A percentile compares a stretch with the other conserved stretches of the same genome.
phyloP scores from a whole-genome alignment of 179 eudicot species.

The Silene coronaria region DNA sequence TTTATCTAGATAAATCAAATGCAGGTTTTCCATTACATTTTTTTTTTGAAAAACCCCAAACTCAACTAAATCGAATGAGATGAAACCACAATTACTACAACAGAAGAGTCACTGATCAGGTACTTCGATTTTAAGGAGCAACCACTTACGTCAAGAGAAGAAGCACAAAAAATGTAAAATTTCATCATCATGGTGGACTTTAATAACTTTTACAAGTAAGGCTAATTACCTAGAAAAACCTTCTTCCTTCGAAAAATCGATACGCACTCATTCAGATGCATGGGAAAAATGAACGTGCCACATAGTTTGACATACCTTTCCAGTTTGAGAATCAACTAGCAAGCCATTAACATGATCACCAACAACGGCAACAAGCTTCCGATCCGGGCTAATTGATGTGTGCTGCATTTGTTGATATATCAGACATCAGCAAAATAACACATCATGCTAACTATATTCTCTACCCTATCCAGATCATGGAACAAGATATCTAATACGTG shows the following conservation, averaged over 20 bases:
- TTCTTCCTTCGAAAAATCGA: not conserved
- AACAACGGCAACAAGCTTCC: conserved; percentile 62
- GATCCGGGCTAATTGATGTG: conserved; percentile 75
- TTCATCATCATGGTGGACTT: not conserved
- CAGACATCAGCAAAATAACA: not conserved
- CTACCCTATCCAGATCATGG: not conserved
- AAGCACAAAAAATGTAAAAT: not conserved
- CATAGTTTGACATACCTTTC: conserved; percentile 47
- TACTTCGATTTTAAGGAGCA: no score
- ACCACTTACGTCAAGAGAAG: not conserved
- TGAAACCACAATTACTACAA: no score
- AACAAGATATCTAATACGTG: no score
- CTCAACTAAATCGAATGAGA: no score
- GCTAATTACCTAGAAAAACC: not conserved
- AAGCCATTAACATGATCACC: conserved; percentile 70
- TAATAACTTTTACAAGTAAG: not conserved
- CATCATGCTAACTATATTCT: not conserved
- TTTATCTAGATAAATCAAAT: no score
- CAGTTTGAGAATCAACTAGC: conserved; percentile 60
- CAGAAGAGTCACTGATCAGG: no score
- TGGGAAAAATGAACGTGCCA: not conserved
- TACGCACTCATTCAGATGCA: not conserved
- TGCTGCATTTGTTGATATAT: conserved; percentile 50
- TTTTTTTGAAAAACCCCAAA: no score
- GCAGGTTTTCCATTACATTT: no score